Evolutionary conservation across 2,329 filamentous ascomycete species (phyloP), one percentile per base, ranked within the genome.

Genomic region (Zopfia rhizophila): DNA sequence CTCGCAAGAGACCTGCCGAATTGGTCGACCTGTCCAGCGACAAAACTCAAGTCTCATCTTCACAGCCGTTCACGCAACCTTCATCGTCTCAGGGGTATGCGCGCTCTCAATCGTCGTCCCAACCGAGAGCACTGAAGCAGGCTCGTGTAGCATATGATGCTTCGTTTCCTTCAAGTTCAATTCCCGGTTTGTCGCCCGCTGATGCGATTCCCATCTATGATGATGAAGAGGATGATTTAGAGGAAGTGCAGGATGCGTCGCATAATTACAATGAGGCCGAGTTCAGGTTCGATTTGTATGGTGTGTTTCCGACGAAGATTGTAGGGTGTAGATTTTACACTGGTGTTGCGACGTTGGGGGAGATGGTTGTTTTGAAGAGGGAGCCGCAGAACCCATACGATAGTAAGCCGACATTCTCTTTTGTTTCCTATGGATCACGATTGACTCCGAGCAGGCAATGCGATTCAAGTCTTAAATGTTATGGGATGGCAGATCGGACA

Each of bases 381-480:
- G 87, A 93, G 62, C 86, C 88, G 2, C 61, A 70, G 1, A 93
- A 93, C 60, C 76, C 72, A 12, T 70, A 65, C 35, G 68, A 70
- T 36, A 19, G 57, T 36, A 44, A 46, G 51, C 17, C 13, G 10
- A 21, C 16, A 14, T n/a, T 4, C 22, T 13, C 7, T 17, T 28
- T 16, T 3, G 14, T 16, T 13, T 18, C 10, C 6, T 17, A 7
- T 35, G 6, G 13, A 18, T 14, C n/a, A 11, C 11, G 23, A 19
- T 23, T 38, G 18, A 38, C 33, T 8, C 18, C 23, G 7, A 4
- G n/a, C 16, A 57, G 55, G 36, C 3, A 94, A 94, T 71, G 90
- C 90, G 0, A 90, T 95, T 45, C 82, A 84, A 4, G 83, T 95
- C 1, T 80, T 89, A 59, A 95, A 94, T 67, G 89, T 92, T 11